phyloP scores from a whole-genome alignment of 371 early-diverging fungal genomes.

The Mucor circinelloides region DNA sequence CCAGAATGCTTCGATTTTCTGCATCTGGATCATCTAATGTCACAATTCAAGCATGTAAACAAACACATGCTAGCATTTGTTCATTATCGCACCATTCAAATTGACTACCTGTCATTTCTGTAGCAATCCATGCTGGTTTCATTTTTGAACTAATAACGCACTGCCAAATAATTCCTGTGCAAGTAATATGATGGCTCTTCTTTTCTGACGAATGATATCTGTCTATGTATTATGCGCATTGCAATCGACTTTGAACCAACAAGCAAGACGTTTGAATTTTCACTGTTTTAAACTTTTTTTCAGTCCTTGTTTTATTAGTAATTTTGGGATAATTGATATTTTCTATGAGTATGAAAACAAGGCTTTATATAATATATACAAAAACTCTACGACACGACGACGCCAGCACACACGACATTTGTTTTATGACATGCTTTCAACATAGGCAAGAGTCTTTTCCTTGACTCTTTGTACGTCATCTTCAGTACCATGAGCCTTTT shows the following conservation, averaged over 20 bases:
- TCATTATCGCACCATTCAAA: neutral
- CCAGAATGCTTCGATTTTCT: neutral
- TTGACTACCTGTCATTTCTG: too few species aligned
- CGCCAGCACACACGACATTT: neutral
- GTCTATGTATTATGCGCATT: neutral
- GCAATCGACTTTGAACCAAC: neutral
- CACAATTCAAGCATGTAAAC: neutral
- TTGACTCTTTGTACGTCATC: constrained; percentile 86
- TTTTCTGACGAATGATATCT: neutral
- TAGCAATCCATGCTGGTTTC: too few species aligned
- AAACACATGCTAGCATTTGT: neutral
- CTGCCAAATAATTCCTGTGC: too few species aligned
- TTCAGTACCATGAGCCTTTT: constrained; percentile 82
- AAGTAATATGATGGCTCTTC: neutral
- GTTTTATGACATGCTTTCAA: constrained; percentile 61
- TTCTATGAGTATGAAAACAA: neutral
- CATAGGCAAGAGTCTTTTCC: constrained; percentile 82
- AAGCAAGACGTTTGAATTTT: neutral
- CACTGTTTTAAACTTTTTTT: neutral
- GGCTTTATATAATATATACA: constrained; percentile 12
- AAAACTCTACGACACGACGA: neutral
- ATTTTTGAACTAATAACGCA: too few species aligned
- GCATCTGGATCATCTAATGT: neutral
- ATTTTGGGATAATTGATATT: neutral
- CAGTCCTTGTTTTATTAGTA: constrained; percentile 1